Percentiles rank a stretch among this genome's conserved stretches.
Evolutionary conservation across 371 early-diverging fungal genomes (phyloP).

Genomic region (Gilbertella persicaria): DNA sequence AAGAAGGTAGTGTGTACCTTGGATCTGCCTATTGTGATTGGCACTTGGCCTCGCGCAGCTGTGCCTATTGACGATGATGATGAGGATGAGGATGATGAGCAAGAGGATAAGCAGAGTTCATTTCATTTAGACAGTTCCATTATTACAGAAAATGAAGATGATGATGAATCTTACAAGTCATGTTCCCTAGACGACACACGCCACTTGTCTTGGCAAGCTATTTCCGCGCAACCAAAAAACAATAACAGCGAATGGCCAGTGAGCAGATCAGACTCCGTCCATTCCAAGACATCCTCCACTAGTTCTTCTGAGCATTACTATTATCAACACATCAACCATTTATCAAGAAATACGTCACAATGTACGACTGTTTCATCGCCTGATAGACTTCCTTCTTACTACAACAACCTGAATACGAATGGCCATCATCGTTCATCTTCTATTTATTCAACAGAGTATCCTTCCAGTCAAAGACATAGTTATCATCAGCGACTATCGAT

Average conservation of each 20-base stretch:
- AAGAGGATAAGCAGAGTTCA: conserved; percentile 6
- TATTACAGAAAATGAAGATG: not conserved
- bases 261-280: conserved; percentile 33
- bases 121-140: not conserved
- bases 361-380: conserved; percentile 25
- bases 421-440: not conserved
- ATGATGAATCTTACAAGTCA: conserved; percentile 14
- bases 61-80: conserved; percentile 54
- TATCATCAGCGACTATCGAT: not conserved
- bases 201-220: too few relatives aligned
- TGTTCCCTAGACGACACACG: too few relatives aligned
- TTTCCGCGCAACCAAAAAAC: too few relatives aligned
- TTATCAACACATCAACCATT: too few relatives aligned
- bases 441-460: conserved; percentile 1
- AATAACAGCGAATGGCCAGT: too few relatives aligned
- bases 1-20: conserved; percentile 11
- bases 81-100: conserved; percentile 12
- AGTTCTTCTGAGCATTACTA: too few relatives aligned
- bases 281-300: conserved; percentile 22
- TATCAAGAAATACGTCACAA: conserved; percentile 30
- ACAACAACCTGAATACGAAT: not conserved
- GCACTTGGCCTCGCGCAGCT: conserved; percentile 49
- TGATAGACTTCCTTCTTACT: conserved; percentile 15
- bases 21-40: conserved; percentile 46
- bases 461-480: not conserved